phyloP scores from a whole-genome alignment of 306 rosid genomes.

The Ammopiptanthus mongolicus region DNA sequence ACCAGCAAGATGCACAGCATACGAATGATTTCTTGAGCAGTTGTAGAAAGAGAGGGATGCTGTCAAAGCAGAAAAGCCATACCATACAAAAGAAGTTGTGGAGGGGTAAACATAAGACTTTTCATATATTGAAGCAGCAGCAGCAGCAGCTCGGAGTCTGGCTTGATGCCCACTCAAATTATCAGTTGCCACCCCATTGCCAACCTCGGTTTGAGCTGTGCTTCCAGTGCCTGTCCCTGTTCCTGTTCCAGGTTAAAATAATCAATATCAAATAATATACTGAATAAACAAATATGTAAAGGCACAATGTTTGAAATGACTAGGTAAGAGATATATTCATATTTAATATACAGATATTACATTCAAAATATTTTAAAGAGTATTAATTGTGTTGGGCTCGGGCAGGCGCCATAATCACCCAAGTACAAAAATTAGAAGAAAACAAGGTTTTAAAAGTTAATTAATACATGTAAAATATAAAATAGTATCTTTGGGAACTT shows the following conservation, averaged over 20 bases:
- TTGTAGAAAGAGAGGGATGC: neutral
- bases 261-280: neutral
- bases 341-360: neutral
- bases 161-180: constrained; percentile 69
- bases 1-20: neutral
- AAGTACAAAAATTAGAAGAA: neutral
- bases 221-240: constrained; percentile 51
- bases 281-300: neutral
- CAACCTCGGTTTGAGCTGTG: constrained; percentile 48
- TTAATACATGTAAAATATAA: neutral
- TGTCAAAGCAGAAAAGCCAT: constrained; percentile 24
- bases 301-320: constrained; percentile 13
- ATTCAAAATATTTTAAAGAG: constrained; percentile 16
- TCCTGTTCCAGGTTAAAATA: constrained; percentile 31
- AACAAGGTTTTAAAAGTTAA: constrained; percentile 7
- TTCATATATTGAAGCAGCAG: constrained; percentile 89
- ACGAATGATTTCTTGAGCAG: neutral
- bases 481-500: neutral
- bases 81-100: constrained; percentile 67
- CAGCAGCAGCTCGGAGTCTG: constrained; percentile 91
- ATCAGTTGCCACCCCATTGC: constrained; percentile 42
- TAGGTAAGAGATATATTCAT: neutral
- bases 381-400: neutral
- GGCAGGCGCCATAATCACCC: neutral
- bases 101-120: constrained; percentile 68